Base-by-base conservation (phyloP, 2,329 filamentous ascomycete species). In the Chrysosporium queenslandicum region DNA sequence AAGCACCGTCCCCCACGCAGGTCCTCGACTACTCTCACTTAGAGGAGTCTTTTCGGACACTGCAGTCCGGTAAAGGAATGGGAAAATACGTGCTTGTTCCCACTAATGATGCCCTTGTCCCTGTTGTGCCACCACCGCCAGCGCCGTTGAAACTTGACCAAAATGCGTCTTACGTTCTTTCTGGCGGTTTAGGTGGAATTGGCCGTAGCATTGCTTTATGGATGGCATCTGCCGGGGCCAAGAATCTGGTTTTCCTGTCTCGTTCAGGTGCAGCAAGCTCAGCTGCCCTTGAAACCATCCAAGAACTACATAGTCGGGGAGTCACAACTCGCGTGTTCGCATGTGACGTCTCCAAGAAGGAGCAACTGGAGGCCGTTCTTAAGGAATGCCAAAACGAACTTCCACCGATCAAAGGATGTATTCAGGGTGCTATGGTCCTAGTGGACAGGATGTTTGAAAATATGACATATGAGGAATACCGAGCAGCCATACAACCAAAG, bases 381-480 rank as follows among this genome's bases (percentile, higher is more conserved):
- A 50, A 58, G 16, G 46, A 56, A 37, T 56, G 55, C 40, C 16
- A 40, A 4, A 23, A 36, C 4, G 48, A 41, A 16, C 34, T 66
- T 55, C 61, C 61, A 0, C 63, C 64, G 1, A 61, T 69, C 18
- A 58, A 56, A 27, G 68, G 68, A 1, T 61, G 62, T n/a, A 62
- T 70, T n/a, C 65, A 68, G 43, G 54, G 50, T 1, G 52, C 67
- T 0, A 66, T 66, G 62, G 62, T 66, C 1, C 48, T 65, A n/a
- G 55, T 55, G 54, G 58, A 61, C 36, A 36, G 18, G 3, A 34
- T 67, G 6, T 68, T 68, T 46, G 59, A 65, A 27, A 65, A 68
- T 12, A 69, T 71, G 65, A 60, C 55, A 1, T 63, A 60, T 43
- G 55, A 60, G 1, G 58, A 71, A 29, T 72, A 64, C 58, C 58